Evolutionary conservation across 1,139 yeast genomes (phyloP).

Genomic region (Blastobotrys indianensis): DNA sequence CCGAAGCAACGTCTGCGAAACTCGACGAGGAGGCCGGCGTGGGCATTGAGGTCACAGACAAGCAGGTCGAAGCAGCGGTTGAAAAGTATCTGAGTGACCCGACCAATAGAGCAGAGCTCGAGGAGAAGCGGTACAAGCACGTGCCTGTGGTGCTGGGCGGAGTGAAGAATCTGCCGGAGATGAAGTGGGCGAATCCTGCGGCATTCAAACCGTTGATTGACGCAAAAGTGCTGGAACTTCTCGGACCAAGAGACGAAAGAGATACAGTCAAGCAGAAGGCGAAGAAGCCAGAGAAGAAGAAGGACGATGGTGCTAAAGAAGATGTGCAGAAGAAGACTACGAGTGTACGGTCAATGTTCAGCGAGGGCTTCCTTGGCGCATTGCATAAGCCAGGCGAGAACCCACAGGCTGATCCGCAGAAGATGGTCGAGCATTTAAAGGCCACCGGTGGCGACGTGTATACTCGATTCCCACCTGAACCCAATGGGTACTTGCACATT

Average conservation of each 20-base stretch:
- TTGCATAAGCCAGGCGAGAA: slow-evolving; percentile 94
- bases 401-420: slow-evolving; percentile 81
- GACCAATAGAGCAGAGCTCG: slow-evolving; percentile 52
- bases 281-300: slow-evolving; percentile 30
- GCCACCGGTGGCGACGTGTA: slow-evolving; percentile 76
- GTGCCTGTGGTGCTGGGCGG: slow-evolving; percentile 75
- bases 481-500: slow-evolving; percentile 92
- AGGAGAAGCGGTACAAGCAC: slow-evolving; percentile 65
- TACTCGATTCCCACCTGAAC: slow-evolving; percentile 98
- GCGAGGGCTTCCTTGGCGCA: slow-evolving; percentile 93
- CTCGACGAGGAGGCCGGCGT: slow-evolving; percentile 71
- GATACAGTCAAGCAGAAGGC: slow-evolving; percentile 78
- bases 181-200: slow-evolving; percentile 91
- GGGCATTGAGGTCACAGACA: slow-evolving; percentile 65
- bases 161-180: slow-evolving; percentile 61
- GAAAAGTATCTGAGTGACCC: slow-evolving; percentile 46
- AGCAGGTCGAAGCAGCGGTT: slow-evolving; percentile 56
- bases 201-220: slow-evolving; percentile 84
- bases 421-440: slow-evolving; percentile 71
- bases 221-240: slow-evolving; percentile 54
- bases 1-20: slow-evolving; percentile 39
- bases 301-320: slow-evolving; percentile 15
- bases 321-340: slow-evolving; percentile 18
- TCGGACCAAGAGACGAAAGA: slow-evolving; percentile 96
- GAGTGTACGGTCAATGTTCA: slow-evolving; percentile 68